Conservation (phyloP, 2,329 filamentous ascomycete genomes). For the Phaeosphaeriaceae sp. region DNA sequence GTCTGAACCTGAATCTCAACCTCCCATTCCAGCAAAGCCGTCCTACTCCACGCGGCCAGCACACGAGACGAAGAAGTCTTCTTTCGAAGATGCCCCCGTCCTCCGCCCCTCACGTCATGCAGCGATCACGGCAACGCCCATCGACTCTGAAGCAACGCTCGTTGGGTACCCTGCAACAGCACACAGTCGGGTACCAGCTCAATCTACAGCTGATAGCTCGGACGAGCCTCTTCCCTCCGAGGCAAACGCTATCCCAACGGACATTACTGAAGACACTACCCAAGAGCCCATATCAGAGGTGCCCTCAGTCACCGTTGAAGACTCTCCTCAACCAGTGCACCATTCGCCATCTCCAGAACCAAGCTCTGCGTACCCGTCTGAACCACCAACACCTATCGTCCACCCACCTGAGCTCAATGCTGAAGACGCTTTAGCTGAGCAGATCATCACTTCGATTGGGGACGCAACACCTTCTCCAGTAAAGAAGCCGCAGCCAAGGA, state of each 20-base stretch:
- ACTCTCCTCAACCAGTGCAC: constrained; percentile 5
- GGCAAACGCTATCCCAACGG: constrained; percentile 1
- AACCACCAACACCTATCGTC: constrained; percentile 21
- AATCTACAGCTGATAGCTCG: constrained; percentile 7
- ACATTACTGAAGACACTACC: constrained; percentile 18
- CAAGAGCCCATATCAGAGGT: constrained; percentile 6
- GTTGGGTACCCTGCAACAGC: constrained; percentile 28
- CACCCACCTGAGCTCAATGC: constrained; percentile 25
- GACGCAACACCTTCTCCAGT: constrained; percentile 50
- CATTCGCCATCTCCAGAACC: constrained; percentile 18
- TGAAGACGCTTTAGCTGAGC: constrained; percentile 45
- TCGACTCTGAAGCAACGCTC: constrained; percentile 38
- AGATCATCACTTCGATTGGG: constrained; percentile 50
- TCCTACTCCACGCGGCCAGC: constrained; percentile 19
- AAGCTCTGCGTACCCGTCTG: constrained; percentile 22
- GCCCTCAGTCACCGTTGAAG: constrained; percentile 1
- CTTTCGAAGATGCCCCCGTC: constrained; percentile 22
- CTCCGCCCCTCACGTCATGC: constrained; percentile 13
- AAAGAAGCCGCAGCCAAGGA: constrained; percentile 47
- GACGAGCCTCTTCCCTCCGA: constrained; percentile 6
- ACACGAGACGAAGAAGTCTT: constrained; percentile 20
- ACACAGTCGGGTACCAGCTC: constrained; percentile 9
- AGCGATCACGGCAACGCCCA: constrained; percentile 18
- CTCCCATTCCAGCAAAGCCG: constrained; percentile 20
- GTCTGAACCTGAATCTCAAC: constrained; percentile 8